Conservation (phyloP, 208 protist species). For the Trypanosoma scelopori region DNA sequence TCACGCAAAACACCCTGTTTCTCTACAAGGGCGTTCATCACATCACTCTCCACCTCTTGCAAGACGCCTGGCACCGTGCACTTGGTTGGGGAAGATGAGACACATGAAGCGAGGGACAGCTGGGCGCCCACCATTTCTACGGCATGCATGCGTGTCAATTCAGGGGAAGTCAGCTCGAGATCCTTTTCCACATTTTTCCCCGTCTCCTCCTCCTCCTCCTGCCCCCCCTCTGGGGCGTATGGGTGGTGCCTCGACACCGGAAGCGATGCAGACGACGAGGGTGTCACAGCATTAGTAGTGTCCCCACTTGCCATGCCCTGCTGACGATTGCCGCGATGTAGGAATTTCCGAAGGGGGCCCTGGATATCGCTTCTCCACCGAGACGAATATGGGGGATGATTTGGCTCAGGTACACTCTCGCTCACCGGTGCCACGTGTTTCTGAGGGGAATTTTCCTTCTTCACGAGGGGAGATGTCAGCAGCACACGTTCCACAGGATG, state of each 20-base stretch:
- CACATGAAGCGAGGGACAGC: neutral
- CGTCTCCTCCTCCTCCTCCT: neutral
- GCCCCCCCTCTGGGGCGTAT: conserved; percentile 7
- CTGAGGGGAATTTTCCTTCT: too few species aligned
- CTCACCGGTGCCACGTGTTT: too few species aligned
- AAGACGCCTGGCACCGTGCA: neutral
- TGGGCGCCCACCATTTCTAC: neutral
- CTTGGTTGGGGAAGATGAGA: neutral
- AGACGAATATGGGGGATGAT: too few species aligned
- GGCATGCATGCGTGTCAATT: too few species aligned
- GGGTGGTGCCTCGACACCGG: neutral
- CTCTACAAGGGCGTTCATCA: neutral
- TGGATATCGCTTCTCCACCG: too few species aligned
- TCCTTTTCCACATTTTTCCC: neutral
- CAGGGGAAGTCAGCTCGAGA: too few species aligned
- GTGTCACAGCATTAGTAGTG: neutral
- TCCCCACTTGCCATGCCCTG: neutral
- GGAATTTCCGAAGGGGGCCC: too few species aligned
- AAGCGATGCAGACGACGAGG: neutral
- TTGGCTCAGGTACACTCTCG: too few species aligned
- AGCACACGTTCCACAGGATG: too few species aligned
- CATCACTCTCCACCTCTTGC: neutral
- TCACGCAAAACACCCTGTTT: neutral
- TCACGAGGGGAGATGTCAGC: too few species aligned
- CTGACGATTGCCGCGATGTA: too few species aligned